Evolutionary conservation across 208 protist species (phyloP), one percentile per base, ranked within the genome.

Genomic region (Trypanosoma rangeli): DNA sequence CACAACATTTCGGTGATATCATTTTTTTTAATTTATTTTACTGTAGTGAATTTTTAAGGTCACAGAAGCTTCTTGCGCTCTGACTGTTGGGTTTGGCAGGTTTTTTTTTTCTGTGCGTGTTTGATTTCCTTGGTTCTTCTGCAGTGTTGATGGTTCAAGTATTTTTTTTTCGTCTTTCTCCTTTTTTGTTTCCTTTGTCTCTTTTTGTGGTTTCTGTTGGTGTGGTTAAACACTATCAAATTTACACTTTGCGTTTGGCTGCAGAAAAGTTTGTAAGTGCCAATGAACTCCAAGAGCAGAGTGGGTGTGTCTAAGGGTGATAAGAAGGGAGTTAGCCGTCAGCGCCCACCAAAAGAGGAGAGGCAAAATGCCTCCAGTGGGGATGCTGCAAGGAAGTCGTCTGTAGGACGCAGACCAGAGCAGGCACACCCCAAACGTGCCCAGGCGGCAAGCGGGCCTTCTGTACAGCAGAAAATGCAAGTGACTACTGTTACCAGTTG

Each of bases 401-500:
- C 55, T 66, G 52, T 67, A 65, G 60, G 66, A 22, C 35, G 52
- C n/a, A 72, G 52, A 50, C 48, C 37, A 39, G 65, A 24, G 44
- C 53, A 59, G 48, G 57, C 28, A 58, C 71, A 46, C 61, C 60
- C 48, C 39, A 78, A 74, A 20, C 55, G 65, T 28, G 56, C 48
- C 10, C 31, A 49, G 13, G n/a, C 56, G 42, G 55, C 53, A 35
- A 69, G 63, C n/a, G 77, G 64, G 20, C 70, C 79, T n/a, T 72
- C 70, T 20, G 70, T 87, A n/a, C 76, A 85, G 52, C 63, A 78
- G 60, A 90, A 89, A 64, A 50, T 57, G 9, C 75, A 79, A 49
- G 73, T 84, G 33, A 49, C 61, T 33, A 54, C 74, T 28, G 18
- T 18, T 18, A 53, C 49, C n/a, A 83, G 73, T 24, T 90, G 84